Conservation (phyloP, 768 basidiomycete genomes). For the Tubosaeta brunneosetosa region DNA sequence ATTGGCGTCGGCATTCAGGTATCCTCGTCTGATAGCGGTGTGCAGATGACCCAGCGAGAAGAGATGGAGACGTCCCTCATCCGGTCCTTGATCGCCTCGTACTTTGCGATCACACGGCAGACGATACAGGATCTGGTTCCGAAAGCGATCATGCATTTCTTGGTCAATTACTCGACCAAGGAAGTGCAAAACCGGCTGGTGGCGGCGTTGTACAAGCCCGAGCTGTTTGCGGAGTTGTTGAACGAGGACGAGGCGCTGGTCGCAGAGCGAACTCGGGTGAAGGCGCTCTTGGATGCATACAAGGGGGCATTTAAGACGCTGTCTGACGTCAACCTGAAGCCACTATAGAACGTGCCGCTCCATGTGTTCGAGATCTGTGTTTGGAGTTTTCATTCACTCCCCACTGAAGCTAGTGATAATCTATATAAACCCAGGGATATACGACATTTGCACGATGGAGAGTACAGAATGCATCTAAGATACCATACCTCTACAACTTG, state of each 20-base stretch:
- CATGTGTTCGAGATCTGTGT: background rate
- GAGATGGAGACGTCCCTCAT: conserved; percentile 97
- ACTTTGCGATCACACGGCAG: conserved; percentile 94
- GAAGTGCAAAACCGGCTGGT: conserved; percentile 96
- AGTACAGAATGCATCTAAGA: background rate
- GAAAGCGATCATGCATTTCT: conserved; percentile 97
- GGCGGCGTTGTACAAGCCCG: conserved; percentile 91
- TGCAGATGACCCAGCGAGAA: conserved; percentile 71
- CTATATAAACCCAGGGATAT: background rate
- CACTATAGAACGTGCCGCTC: conserved; percentile 32
- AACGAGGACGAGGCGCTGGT: conserved; percentile 96
- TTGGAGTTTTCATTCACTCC: background rate
- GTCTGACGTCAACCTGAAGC: conserved; percentile 76
- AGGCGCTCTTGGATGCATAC: conserved; percentile 93
- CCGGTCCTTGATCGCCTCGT: conserved; percentile 89
- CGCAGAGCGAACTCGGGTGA: conserved; percentile 88
- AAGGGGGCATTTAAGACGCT: conserved; percentile 89
- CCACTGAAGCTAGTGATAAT: background rate
- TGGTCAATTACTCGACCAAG: conserved; percentile 95
- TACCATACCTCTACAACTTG: background rate
- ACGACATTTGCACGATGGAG: background rate
- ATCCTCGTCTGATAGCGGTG: conserved; percentile 54
- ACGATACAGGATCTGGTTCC: conserved; percentile 96
- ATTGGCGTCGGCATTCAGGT: conserved; percentile 32
- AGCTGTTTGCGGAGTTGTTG: conserved; percentile 83